A percentile compares a stretch with the other conserved stretches of the same genome.
phyloP scores from a whole-genome alignment of 805 yeast genomes.

The Starmerella floris region DNA sequence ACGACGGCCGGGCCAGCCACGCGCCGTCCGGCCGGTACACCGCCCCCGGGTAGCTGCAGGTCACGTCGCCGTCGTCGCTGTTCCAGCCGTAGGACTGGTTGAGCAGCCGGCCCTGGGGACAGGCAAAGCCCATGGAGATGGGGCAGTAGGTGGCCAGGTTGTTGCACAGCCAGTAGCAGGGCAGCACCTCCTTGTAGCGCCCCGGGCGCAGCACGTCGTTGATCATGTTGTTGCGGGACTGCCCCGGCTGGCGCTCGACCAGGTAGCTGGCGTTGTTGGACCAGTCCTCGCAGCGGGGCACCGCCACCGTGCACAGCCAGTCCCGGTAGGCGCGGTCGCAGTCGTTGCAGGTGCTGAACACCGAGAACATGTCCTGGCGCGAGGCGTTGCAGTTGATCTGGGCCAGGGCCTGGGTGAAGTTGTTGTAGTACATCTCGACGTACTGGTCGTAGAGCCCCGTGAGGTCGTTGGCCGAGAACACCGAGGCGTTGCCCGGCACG shows the following conservation, averaged over 20 bases:
- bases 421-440: conserved; percentile 43
- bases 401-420: conserved; percentile 64
- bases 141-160: conserved; percentile 77
- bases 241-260: conserved; percentile 34
- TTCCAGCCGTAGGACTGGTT: conserved; percentile 23
- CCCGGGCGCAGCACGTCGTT: conserved; percentile 43
- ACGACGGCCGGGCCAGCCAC: conserved; percentile 4
- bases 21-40: conserved; percentile 21
- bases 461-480: conserved; percentile 29
- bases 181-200: conserved; percentile 65
- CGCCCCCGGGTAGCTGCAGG: conserved; percentile 30
- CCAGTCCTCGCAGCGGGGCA: conserved; percentile 66
- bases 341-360: conserved; percentile 56
- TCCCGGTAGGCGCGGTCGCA: conserved; percentile 59
- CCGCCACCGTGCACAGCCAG: conserved; percentile 82
- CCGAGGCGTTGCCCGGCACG: conserved; percentile 47
- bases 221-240: conserved; percentile 50
- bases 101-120: conserved; percentile 39
- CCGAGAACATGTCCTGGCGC: conserved; percentile 55
- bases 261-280: conserved; percentile 26
- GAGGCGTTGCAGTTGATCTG: conserved; percentile 61
- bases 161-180: conserved; percentile 73
- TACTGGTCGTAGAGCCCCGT: conserved; percentile 46
- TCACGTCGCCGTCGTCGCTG: conserved; percentile 25
- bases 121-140: conserved; percentile 53